Conservation (phyloP, 2,329 filamentous ascomycete genomes). For the Cladosporium austrohemisphaericum region DNA sequence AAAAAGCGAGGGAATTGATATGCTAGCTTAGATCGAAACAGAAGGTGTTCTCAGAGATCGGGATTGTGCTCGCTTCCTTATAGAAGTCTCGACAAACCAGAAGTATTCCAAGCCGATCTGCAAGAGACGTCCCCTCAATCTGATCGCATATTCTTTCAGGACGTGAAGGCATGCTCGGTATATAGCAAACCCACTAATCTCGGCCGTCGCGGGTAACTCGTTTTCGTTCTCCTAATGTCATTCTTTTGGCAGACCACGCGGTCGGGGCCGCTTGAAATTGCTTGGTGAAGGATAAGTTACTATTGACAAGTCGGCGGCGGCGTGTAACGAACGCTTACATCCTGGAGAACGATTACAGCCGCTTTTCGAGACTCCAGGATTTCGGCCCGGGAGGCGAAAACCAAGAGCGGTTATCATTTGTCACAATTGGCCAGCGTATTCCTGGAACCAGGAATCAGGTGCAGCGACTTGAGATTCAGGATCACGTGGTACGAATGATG, state of each 20-base stretch:
- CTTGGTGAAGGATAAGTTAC: no score
- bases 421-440: neutral
- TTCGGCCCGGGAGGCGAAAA: neutral
- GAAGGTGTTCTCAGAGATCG: neutral
- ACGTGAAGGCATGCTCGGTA: neutral
- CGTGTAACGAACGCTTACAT: neutral
- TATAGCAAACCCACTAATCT: neutral
- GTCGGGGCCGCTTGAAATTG: no score
- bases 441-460: neutral
- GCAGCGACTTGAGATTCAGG: neutral
- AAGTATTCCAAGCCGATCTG: neutral
- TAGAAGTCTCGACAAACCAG: neutral
- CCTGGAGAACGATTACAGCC: neutral
- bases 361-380: neutral
- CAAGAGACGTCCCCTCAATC: neutral
- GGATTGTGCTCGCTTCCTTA: neutral
- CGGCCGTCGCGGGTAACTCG: neutral
- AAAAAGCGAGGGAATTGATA: neutral
- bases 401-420: neutral
- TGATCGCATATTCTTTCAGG: neutral
- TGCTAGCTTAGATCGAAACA: neutral
- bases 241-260: no score
- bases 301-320: no score
- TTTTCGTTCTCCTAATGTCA: no score
- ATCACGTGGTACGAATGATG: neutral